A percentile compares a stretch with the other conserved stretches of the same genome.
Conservation (phyloP, 225 moss, liverwort and hornwort genomes). For the Lunularia cruciata region DNA sequence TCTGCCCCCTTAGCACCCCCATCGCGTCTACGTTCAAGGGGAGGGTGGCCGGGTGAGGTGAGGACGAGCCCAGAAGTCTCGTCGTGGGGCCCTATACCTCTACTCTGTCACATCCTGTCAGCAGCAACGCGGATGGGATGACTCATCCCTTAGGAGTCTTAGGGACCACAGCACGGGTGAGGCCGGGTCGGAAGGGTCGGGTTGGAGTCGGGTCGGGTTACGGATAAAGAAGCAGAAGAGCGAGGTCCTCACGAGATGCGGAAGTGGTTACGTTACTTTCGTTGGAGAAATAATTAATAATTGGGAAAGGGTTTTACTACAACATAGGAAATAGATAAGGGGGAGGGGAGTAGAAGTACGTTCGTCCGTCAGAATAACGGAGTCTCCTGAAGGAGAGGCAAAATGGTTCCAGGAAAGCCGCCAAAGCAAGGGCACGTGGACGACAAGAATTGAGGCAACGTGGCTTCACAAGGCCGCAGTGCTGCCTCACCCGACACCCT, state of each 20-base stretch:
- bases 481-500: not conserved
- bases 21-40: constrained; percentile 7
- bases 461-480: not conserved
- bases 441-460: constrained; percentile 7
- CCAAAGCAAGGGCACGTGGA: constrained; percentile 8
- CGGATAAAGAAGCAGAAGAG: not conserved
- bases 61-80: not conserved
- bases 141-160: not conserved
- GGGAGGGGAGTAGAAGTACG: too few species aligned
- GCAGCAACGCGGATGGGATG: constrained; percentile 5
- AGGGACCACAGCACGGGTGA: not conserved
- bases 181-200: not conserved
- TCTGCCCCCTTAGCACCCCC: constrained; percentile 11
- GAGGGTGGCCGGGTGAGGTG: not conserved
- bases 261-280: not conserved
- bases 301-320: too few species aligned
- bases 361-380: not conserved
- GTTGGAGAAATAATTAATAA: too few species aligned
- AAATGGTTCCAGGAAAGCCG: constrained; percentile 7
- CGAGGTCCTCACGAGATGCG: not conserved
- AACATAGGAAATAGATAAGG: too few species aligned
- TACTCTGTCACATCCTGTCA: not conserved
- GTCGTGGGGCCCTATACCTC: not conserved
- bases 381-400: not conserved
- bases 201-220: not conserved